Base-by-base conservation (phyloP, 805 yeast species). In the Candida sonorensis region DNA sequence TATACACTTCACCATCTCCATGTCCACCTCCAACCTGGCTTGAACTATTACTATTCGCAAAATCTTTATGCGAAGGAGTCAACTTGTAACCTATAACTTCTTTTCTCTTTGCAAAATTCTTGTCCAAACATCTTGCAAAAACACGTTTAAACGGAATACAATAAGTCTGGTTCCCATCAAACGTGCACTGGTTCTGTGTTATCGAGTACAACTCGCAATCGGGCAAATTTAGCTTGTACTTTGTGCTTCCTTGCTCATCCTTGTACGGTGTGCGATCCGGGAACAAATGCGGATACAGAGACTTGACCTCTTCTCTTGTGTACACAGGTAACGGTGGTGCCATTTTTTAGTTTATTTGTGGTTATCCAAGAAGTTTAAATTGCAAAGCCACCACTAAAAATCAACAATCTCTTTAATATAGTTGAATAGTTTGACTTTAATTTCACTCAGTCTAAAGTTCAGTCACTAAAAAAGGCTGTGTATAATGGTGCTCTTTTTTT, bases 251-350 rank as follows among this genome's bases (percentile, higher is more conserved):
- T 3, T 23, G 36, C 5, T 22, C n/a, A 13, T n/a, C 7, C 14
- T 29, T 34, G 11, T n/a, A 14, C 7, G 39, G 29, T 20, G 38
- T 25, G 26, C 53, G 27, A 12, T 42, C 48, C 6, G 51, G 51
- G 23, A 48, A 48, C 7, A 50, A 23, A n/a, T 43, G 34, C 1
- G 57, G 56, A 30, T 43, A 53, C 23, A 40, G 32, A 14, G 36
- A 38, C 26, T 44, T 44, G 15, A 62, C 51, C 31, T 67, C 72
- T 3, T 57, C 63, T 18, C 55, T 36, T 3, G 58, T 43, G 30
- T 64, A 61, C 2, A 69, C 62, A 0, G 72, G 71, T n/a, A 72
- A 56, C 8, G 70, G 66, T 2, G 75, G 76, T 0, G 75, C 73
- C 75, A 69, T 69, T n/a, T 14, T 26, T 26, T 18, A 18, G 6